phyloP scores from a whole-genome alignment of 495 filamentous ascomycete species.

The Penicillium bialowiezense region DNA sequence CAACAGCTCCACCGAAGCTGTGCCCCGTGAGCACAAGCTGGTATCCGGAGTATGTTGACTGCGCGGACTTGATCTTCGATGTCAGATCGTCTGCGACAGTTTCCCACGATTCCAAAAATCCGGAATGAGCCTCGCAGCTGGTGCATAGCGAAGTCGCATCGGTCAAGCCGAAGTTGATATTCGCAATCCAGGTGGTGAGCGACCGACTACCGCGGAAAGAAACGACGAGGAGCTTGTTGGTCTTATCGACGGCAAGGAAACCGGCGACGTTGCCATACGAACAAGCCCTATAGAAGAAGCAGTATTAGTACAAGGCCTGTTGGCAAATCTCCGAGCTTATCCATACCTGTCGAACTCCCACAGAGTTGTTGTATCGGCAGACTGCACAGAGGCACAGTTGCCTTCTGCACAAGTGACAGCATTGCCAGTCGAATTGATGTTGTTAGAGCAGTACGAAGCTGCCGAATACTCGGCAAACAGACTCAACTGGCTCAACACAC shows the following conservation, averaged over 20 bases:
- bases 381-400: slow-evolving; percentile 61
- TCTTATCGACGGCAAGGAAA: slow-evolving; percentile 64
- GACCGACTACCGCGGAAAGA: slow-evolving; percentile 66
- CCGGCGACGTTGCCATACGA: slow-evolving; percentile 61
- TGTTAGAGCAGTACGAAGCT: slow-evolving; percentile 64
- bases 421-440: slow-evolving; percentile 41
- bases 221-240: slow-evolving; percentile 60
- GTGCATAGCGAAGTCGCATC: slow-evolving; percentile 32
- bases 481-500: slow-evolving; percentile 41
- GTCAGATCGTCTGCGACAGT: slow-evolving; percentile 39
- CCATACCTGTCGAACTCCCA: slow-evolving; percentile 61
- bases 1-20: slow-evolving; percentile 66
- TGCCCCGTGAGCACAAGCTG: slow-evolving; percentile 62
- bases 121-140: slow-evolving; percentile 49
- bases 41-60: slow-evolving; percentile 45
- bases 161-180: slow-evolving; percentile 46
- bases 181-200: slow-evolving; percentile 63
- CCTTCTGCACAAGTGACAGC: slow-evolving; percentile 53
- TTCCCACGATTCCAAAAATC: slow-evolving; percentile 58
- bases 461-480: slow-evolving; percentile 70
- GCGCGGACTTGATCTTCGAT: slow-evolving; percentile 31
- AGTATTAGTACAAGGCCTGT: slow-evolving; percentile 1
- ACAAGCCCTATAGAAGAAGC: slow-evolving; percentile 35
- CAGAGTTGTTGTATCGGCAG: slow-evolving; percentile 52
- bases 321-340: background rate